Base-by-base conservation (phyloP, 2,329 filamentous ascomycete genomes). In the Xylariales sp. region DNA sequence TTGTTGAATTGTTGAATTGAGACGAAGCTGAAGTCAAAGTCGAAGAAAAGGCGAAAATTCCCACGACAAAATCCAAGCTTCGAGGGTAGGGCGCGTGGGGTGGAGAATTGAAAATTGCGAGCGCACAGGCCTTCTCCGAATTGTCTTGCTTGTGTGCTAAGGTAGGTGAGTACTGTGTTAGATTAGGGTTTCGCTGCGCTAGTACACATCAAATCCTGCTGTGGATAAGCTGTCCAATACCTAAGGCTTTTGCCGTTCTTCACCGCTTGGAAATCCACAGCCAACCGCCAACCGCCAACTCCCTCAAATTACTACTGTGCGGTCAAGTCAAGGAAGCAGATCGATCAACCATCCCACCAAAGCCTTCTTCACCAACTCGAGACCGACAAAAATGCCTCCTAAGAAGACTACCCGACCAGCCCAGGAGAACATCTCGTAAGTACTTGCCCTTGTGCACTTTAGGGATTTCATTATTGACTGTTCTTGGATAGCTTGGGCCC, bases 371-470 rank as follows among this genome's bases (percentile, higher is more conserved):
- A n/a, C n/a, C n/a, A n/a, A n/a, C n/a, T n/a, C n/a, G n/a, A n/a
- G n/a, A n/a, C n/a, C n/a, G n/a, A n/a, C 70, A 78, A 87, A 73
- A 68, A 97, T 97, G 91, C 76, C 90, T 73, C 90, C 90, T 71
- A 94, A 94, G 83, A 90, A 91, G 80, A 83, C 84, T 71, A 74
- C 81, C 63, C 80, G 84, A 68, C 82, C 86, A 64, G 79, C 81
- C 62, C 83, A 91, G 78, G 93, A 97, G 84, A 98, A 98, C 78
- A 93, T 98, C 80, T 90, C 86, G n/a, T n/a, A n/a, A n/a, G n/a
- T n/a, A n/a, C n/a, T n/a, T n/a, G n/a, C n/a, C n/a, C n/a, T n/a
- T n/a, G n/a, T n/a, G n/a, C n/a, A n/a, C n/a, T n/a, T n/a, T n/a
- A n/a, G n/a, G n/a, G n/a, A n/a, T n/a, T n/a, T n/a, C n/a, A n/a